Conservation (phyloP, 352 stramenopile genomes). For the Discostella stelligera region DNA sequence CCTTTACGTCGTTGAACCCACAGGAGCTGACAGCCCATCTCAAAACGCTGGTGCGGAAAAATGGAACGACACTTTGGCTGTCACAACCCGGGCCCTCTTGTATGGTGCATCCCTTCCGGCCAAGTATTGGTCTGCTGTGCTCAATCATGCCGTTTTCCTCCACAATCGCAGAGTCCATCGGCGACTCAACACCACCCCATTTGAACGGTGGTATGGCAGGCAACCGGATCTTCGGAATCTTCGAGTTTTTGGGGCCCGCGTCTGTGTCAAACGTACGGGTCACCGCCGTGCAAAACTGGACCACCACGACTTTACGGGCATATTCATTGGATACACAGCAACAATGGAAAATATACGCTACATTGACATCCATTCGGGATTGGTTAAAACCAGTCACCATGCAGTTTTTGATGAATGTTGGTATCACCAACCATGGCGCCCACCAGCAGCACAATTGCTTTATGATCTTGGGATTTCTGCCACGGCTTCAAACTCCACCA, state of each 20-base stretch:
- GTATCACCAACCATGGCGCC: no score
- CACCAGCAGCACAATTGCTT: no score
- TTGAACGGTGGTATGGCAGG: constrained; percentile 6
- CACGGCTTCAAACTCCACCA: no score
- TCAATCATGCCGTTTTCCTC: constrained; percentile 22
- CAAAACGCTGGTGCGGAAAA: constrained; percentile 26
- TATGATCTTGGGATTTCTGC: background rate
- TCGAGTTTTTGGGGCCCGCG: constrained; percentile 7
- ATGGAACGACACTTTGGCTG: constrained; percentile 12
- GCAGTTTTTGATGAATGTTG: no score
- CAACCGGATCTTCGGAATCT: constrained; percentile 5
- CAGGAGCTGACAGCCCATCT: constrained; percentile 18
- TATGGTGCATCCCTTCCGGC: constrained; percentile 22
- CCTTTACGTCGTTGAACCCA: constrained; percentile 21
- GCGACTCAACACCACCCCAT: constrained; percentile 3
- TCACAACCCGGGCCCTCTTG: constrained; percentile 14
- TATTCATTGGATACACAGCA: constrained; percentile 15
- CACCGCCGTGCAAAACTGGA: constrained; percentile 4
- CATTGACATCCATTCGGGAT: no score
- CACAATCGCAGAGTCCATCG: constrained; percentile 24
- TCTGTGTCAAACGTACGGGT: constrained; percentile 14
- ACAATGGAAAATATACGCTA: no score
- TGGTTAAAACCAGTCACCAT: no score
- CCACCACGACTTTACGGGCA: constrained; percentile 5
- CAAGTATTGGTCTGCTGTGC: constrained; percentile 20